Base-by-base conservation (phyloP, 208 protist genomes). In the Acanthamoeba triangularis region DNA sequence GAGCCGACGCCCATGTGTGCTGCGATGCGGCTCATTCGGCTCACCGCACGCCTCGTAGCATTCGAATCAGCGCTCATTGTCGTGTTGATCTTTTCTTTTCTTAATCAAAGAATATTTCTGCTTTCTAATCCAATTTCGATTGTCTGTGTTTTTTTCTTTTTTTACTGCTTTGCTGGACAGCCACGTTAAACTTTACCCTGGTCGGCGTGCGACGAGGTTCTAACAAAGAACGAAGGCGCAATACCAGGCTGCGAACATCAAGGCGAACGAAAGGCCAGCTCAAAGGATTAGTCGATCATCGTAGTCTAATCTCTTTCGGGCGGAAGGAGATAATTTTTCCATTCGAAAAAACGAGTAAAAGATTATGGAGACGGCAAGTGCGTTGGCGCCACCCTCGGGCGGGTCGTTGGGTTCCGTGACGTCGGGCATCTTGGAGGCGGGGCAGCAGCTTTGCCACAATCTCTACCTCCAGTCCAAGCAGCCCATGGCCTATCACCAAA, bases 391-490 rank as follows among this genome's bases (percentile, higher is more conserved):
- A 7, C n/a, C 30, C 5, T 6, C 23, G 10, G 18, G 20, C 61
- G 61, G 61, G 23, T 67, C 63, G 63, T 72, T 72, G 30, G 10
- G 28, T 7, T 80, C 72, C 4, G 72, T 80, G 20, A 80, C 72
- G 37, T 80, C 72, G 30, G 72, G 72, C 30, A 80, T 80, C 28
- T 49, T 80, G 72, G 72, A 49, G 72, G 72, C 72, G 6, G 72
- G 72, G 0, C 72, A 80, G 41, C 52, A 87, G 41, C n/a, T 82
- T 18, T 92, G 85, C 35, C 52, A 74, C 25, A 92, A 92, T 28
- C 85, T 56, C 52, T 92, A 92, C 85, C 63, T 92, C 23, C 85
- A 92, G 35, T 44, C 59, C 30, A 92, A 92, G 35, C 85, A 92
- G 59, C 59, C 59, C 56, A 7, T 74, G 7, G 14, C 54, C 59